Evolutionary conservation across 2,329 filamentous ascomycete species (phyloP).

Genomic region (Penicillium paneum): DNA sequence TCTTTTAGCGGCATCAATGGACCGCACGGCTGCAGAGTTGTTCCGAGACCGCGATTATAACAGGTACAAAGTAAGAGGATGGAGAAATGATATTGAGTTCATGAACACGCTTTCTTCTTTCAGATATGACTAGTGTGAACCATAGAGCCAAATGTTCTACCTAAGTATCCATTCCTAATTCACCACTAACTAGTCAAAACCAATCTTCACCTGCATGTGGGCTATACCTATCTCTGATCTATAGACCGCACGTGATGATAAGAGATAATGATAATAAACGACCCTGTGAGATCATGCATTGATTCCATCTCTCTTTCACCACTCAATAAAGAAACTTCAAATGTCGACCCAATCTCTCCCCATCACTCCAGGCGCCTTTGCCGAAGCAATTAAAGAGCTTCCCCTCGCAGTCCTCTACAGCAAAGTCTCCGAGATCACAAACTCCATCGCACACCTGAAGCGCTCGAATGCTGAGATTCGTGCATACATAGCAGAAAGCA

Average conservation of each 20-base stretch:
- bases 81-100: not conserved
- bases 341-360: constrained; percentile 52
- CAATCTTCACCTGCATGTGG: not conserved
- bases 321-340: not conserved
- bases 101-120: not conserved
- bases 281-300: not conserved
- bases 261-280: constrained; percentile 13
- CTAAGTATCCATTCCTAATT: not conserved
- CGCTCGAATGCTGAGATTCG: constrained; percentile 57
- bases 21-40: constrained; percentile 5
- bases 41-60: constrained; percentile 1
- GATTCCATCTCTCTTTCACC: not conserved
- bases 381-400: constrained; percentile 56
- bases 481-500: constrained; percentile 47
- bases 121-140: no score
- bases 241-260: constrained; percentile 19
- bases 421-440: constrained; percentile 60
- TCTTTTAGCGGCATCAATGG: constrained; percentile 12
- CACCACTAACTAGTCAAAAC: not conserved
- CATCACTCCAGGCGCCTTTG: constrained; percentile 52
- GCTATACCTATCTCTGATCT: not conserved
- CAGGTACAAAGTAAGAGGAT: not conserved
- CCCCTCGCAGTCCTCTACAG: constrained; percentile 57
- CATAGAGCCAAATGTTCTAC: not conserved
- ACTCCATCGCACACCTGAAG: constrained; percentile 58